A percentile compares a stretch with the other conserved stretches of the same genome.
phyloP scores from a whole-genome alignment of 2,329 filamentous ascomycete species.

The Phoma sp. region DNA sequence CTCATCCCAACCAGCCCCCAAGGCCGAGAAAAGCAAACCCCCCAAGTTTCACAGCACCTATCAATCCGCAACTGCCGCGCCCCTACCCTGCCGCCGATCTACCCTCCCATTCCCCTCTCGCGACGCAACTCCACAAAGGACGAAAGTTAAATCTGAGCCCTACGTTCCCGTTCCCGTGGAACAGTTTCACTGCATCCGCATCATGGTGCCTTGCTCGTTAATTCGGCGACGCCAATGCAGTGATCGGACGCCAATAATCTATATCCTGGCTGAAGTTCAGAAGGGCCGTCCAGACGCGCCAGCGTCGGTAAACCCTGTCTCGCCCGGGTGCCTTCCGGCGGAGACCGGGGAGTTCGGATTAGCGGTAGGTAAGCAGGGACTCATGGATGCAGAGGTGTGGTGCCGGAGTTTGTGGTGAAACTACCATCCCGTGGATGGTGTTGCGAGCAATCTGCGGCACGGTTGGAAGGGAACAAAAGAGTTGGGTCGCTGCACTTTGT shows the following conservation, averaged over 20 bases:
- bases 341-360: neutral
- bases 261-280: slow-evolving; percentile 3
- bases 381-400: neutral
- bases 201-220: slow-evolving; percentile 5
- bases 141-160: slow-evolving; percentile 3
- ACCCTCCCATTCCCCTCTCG: neutral
- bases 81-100: neutral
- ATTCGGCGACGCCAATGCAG: slow-evolving; percentile 8
- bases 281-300: slow-evolving; percentile 1
- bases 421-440: neutral
- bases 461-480: neutral
- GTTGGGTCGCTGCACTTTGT: neutral
- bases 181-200: neutral
- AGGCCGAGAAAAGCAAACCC: neutral
- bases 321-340: neutral
- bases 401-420: neutral
- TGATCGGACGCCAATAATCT: neutral
- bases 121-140: slow-evolving; percentile 5
- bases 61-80: neutral
- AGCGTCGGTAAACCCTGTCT: neutral
- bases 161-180: slow-evolving; percentile 7
- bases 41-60: neutral
- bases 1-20: neutral
- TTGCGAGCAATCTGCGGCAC: neutral
- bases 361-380: neutral